Percentiles rank a stretch among this genome's conserved stretches.
These are phyloP conservation scores for Penicillium subrubescens DNA, from an alignment of 495 filamentous ascomycete genomes.

Conservation along the genomic window DNA sequence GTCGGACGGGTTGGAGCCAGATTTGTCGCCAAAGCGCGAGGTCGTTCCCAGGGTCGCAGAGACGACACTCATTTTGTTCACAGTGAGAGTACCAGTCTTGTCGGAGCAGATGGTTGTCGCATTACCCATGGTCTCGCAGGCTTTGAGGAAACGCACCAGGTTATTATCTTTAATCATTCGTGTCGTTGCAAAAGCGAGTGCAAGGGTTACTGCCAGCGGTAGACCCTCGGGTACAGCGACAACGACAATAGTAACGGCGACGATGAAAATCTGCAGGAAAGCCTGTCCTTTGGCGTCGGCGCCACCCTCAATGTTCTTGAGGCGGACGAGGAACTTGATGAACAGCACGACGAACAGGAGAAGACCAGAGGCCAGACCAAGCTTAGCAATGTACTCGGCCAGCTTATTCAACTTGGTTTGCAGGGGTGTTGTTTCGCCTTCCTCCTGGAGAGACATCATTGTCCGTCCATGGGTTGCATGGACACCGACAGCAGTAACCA, in stretches of 20 bases:
- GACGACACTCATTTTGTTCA: constrained; percentile 90
- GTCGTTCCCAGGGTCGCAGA: constrained; percentile 72
- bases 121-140: constrained; percentile 99
- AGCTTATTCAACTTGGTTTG: constrained; percentile 90
- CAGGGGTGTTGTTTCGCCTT: constrained; percentile 89
- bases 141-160: constrained; percentile 83
- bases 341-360: constrained; percentile 89
- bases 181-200: constrained; percentile 91
- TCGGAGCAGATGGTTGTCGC: constrained; percentile 95
- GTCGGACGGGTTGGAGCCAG: constrained; percentile 18
- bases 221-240: constrained; percentile 94
- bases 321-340: constrained; percentile 78
- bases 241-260: constrained; percentile 92
- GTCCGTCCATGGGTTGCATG: constrained; percentile 89
- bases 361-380: constrained; percentile 80
- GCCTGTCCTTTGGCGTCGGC: constrained; percentile 79
- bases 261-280: constrained; percentile 92
- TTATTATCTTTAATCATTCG: constrained; percentile 97
- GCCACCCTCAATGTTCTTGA: constrained; percentile 53
- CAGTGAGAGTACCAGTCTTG: constrained; percentile 94
- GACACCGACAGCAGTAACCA: constrained; percentile 86
- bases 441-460: constrained; percentile 89
- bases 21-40: constrained; percentile 67
- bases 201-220: constrained; percentile 89
- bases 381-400: constrained; percentile 91